Conservation (phyloP, 2,329 filamentous ascomycete species). For the Diaporthe nobilis region DNA sequence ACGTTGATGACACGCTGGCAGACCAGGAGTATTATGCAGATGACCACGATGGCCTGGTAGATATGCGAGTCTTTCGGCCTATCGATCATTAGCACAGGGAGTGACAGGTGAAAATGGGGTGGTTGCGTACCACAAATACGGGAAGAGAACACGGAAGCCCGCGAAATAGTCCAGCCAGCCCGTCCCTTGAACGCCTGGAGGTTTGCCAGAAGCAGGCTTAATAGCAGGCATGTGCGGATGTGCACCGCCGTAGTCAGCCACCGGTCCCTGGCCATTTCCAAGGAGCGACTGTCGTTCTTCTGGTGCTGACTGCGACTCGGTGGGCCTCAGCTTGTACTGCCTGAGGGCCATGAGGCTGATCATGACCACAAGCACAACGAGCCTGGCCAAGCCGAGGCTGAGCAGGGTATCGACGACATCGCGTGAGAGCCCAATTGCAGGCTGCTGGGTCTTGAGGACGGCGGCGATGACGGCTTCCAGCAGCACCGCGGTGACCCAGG, state of each 20-base stretch:
- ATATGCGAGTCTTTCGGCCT: conserved; percentile 57
- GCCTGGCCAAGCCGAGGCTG: conserved; percentile 50
- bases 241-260: conserved; percentile 40
- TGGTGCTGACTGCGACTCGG: conserved; percentile 47
- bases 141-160: conserved; percentile 60
- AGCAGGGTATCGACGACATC: conserved; percentile 51
- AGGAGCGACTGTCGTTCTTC: conserved; percentile 57
- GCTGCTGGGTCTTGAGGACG: conserved; percentile 51
- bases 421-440: conserved; percentile 48
- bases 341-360: conserved; percentile 48
- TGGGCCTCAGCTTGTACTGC: conserved; percentile 50
- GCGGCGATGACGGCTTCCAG: conserved; percentile 55
- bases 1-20: conserved; percentile 61
- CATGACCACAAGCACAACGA: conserved; percentile 54
- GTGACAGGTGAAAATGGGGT: conserved; percentile 31
- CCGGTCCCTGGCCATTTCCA: conserved; percentile 54
- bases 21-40: conserved; percentile 58
- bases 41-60: conserved; percentile 57
- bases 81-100: conserved; percentile 38
- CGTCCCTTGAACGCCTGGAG: conserved; percentile 50
- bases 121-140: conserved; percentile 56
- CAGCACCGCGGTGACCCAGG: conserved; percentile 54
- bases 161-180: conserved; percentile 63
- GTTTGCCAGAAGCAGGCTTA: conserved; percentile 42
- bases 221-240: conserved; percentile 48